Conservation (phyloP, 2,329 filamentous ascomycete genomes). For the Clarireedia hainanense region DNA sequence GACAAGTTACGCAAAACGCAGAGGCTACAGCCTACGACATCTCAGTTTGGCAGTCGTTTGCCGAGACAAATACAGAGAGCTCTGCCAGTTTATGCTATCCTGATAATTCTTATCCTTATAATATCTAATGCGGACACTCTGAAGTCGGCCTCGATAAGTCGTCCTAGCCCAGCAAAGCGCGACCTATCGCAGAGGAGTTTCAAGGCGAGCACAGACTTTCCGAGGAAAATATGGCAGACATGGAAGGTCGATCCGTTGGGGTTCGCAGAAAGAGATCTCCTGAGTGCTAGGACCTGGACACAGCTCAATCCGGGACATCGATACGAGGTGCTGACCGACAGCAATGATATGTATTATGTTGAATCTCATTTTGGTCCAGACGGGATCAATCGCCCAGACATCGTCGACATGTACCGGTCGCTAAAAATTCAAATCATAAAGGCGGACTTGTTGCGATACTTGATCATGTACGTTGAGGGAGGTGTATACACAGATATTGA, state of each 20-base stretch:
- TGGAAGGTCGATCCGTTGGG: slow-evolving; percentile 64
- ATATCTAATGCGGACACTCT: slow-evolving; percentile 17
- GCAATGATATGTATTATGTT: slow-evolving; percentile 59
- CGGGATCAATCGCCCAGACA: slow-evolving; percentile 60
- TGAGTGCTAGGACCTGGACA: slow-evolving; percentile 56
- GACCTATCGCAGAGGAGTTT: not conserved
- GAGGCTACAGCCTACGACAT: slow-evolving; percentile 5
- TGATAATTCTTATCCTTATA: slow-evolving; percentile 21
- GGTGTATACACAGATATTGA: slow-evolving; percentile 53
- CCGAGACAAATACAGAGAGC: slow-evolving; percentile 21
- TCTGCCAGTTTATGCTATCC: slow-evolving; percentile 22
- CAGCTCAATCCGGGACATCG: slow-evolving; percentile 57
- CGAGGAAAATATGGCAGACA: slow-evolving; percentile 67
- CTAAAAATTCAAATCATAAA: slow-evolving; percentile 57
- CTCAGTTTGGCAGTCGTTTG: slow-evolving; percentile 34
- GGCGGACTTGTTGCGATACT: slow-evolving; percentile 55
- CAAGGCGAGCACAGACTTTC: slow-evolving; percentile 35
- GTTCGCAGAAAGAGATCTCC: slow-evolving; percentile 56
- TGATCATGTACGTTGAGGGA: slow-evolving; percentile 59
- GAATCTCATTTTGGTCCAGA: slow-evolving; percentile 58
- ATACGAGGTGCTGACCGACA: slow-evolving; percentile 45
- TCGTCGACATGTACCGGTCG: slow-evolving; percentile 50
- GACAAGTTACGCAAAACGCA: slow-evolving; percentile 7
- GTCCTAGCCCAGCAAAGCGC: slow-evolving; percentile 7
- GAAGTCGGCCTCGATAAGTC: slow-evolving; percentile 7